Evolutionary conservation across 2,329 filamentous ascomycete genomes (phyloP), one percentile per base, ranked within the genome.

Genomic region (Geosmithia flava): DNA sequence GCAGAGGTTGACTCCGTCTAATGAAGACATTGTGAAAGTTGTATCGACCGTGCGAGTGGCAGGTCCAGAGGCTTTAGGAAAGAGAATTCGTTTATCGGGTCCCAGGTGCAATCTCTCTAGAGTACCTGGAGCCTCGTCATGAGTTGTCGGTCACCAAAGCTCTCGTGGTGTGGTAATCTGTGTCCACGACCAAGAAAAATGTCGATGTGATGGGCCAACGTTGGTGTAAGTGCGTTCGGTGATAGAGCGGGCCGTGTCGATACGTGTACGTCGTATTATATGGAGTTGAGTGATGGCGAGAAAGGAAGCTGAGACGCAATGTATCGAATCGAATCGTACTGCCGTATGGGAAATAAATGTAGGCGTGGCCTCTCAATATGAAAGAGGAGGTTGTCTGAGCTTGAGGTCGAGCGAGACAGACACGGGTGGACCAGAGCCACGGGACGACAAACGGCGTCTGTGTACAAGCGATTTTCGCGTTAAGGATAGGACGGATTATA

Each of bases 1-100:
- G 63, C 87, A 94, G 20, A 65, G 20, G 45, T 64, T 65, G 17
- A 66, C 57, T 53, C 76, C 80, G 39, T 56, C 56, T 33, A 57
- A 45, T 52, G 59, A 61, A 39, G 57, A 54, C 60, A 63, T 65
- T 48, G 33, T 55, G 53, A 50, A 51, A 46, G 33, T 42, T 15
- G 15, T 39, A 37, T 37, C 15, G n/a, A 3, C 15, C 13, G 30
- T 16, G 7, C 27, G 27, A 8, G 17, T 13, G n/a, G 27, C 7
- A 37, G 44, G 13, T 29, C 15, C 19, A 23, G 44, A 19, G 17
- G 27, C 20, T 20, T 23, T 11, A 15, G 16, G 42, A 23, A n/a
- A 27, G 6, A 44, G 20, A 20, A n/a, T 27, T 27, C 23, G 23
- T 7, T 20, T 6, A 19, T 42, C 41, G 41, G 8, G 41, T 37